Conservation (phyloP, 176 grass and related monocot genomes). For the Triticum dicoccoides region DNA sequence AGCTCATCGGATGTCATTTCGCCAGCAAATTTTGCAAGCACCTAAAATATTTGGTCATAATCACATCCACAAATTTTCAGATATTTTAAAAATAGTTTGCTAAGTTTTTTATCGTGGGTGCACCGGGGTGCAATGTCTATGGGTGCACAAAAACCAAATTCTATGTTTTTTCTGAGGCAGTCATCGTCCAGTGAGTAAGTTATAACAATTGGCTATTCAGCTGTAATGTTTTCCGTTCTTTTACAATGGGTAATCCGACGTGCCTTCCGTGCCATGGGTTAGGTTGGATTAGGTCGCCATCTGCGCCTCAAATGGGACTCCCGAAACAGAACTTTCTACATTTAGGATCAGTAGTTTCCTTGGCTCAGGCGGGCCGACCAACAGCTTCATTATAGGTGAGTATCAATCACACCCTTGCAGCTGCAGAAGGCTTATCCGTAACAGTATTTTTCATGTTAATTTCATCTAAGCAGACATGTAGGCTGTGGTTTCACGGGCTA, state of each 20-base stretch:
- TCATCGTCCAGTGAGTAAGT: background rate
- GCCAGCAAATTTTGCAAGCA: too few species aligned
- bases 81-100: too few species aligned
- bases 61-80: too few species aligned
- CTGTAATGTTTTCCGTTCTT: background rate
- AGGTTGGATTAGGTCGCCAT: background rate
- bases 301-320: background rate
- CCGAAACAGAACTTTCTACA: background rate
- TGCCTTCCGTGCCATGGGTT: background rate
- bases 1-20: too few species aligned
- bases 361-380: background rate
- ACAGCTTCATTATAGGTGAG: background rate
- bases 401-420: background rate
- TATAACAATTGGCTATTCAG: background rate
- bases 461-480: background rate
- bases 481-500: background rate
- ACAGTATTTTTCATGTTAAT: background rate
- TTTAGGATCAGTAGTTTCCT: background rate
- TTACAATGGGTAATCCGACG: background rate
- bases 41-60: too few species aligned
- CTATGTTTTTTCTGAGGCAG: too few species aligned
- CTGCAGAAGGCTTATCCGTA: conserved; percentile 6
- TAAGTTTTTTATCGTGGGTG: too few species aligned
- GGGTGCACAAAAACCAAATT: too few species aligned
- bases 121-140: too few species aligned